Percentiles rank a stretch among this genome's conserved stretches.
Evolutionary conservation across 441 rosid genomes (phyloP).

Genomic region (Populus hybrid): DNA sequence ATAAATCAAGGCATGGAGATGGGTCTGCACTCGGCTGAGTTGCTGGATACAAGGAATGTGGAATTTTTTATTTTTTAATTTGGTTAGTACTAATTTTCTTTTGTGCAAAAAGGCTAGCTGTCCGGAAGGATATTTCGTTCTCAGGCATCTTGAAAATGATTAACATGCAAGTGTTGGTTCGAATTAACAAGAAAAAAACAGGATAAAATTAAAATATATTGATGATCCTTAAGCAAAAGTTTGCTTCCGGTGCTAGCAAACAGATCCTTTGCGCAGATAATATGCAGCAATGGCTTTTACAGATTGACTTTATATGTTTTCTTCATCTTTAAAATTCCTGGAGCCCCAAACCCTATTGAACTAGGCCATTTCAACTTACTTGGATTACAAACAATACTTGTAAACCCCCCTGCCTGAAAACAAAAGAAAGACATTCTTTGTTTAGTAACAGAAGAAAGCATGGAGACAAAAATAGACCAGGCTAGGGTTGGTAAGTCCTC

Average conservation of each 20-base stretch:
- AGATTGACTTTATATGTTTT: neutral
- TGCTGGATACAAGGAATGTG: neutral
- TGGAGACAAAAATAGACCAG: conserved; percentile 17
- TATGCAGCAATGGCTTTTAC: neutral
- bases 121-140: neutral
- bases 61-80: neutral
- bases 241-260: neutral
- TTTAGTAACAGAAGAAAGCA: neutral
- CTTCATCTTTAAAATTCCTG: conserved; percentile 19
- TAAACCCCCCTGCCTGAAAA: neutral
- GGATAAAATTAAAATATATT: neutral
- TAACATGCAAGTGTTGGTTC: neutral
- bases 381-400: neutral
- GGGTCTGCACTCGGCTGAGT: neutral
- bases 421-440: too few species aligned
- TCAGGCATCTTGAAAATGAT: neutral
- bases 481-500: neutral
- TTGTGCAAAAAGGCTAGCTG: neutral
- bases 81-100: neutral
- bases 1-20: neutral
- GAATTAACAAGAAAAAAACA: too few species aligned
- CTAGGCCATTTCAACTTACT: conserved; percentile 10
- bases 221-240: neutral
- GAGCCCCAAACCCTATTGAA: conserved; percentile 44
- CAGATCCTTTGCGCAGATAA: neutral